These are phyloP conservation scores for Aspergillus kassunensis DNA, from an alignment of 495 filamentous ascomycete species.

Conservation along the genomic window DNA sequence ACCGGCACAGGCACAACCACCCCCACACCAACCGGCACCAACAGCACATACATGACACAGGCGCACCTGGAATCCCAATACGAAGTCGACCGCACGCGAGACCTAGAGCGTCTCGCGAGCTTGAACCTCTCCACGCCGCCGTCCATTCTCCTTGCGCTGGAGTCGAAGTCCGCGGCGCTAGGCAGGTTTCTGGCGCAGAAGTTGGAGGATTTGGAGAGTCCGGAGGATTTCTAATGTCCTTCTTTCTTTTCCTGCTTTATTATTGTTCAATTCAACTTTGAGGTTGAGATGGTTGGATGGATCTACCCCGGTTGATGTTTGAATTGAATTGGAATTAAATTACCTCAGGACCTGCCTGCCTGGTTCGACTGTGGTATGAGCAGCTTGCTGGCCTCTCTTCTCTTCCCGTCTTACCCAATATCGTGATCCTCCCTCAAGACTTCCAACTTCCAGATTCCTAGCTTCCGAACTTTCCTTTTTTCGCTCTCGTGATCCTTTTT, in stretches of 20 bases:
- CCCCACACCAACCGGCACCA: neutral
- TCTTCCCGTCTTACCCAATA: slow-evolving; percentile 3
- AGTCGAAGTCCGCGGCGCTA: slow-evolving; percentile 45
- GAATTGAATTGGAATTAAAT: no score
- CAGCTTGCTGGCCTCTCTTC: slow-evolving; percentile 9
- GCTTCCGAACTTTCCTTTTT: neutral
- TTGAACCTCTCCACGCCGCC: slow-evolving; percentile 42
- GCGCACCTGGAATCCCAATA: slow-evolving; percentile 34
- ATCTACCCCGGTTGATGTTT: no score
- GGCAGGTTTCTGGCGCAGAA: slow-evolving; percentile 42
- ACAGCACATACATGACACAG: slow-evolving; percentile 19
- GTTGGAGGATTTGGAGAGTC: slow-evolving; percentile 40
- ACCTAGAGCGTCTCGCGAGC: slow-evolving; percentile 39
- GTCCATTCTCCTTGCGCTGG: slow-evolving; percentile 38
- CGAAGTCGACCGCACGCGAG: slow-evolving; percentile 40
- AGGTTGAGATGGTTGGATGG: no score
- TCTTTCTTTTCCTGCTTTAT: neutral
- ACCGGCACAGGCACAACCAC: neutral
- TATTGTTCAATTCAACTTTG: no score
- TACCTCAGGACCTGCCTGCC: no score
- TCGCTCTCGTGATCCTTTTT: neutral
- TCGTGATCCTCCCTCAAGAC: no score
- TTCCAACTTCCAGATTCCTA: neutral
- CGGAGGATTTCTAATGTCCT: slow-evolving; percentile 41
- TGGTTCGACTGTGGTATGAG: no score